Evolutionary conservation across 768 basidiomycete species (phyloP), one percentile per base, ranked within the genome.

Genomic region (Tulasnella calospora): DNA sequence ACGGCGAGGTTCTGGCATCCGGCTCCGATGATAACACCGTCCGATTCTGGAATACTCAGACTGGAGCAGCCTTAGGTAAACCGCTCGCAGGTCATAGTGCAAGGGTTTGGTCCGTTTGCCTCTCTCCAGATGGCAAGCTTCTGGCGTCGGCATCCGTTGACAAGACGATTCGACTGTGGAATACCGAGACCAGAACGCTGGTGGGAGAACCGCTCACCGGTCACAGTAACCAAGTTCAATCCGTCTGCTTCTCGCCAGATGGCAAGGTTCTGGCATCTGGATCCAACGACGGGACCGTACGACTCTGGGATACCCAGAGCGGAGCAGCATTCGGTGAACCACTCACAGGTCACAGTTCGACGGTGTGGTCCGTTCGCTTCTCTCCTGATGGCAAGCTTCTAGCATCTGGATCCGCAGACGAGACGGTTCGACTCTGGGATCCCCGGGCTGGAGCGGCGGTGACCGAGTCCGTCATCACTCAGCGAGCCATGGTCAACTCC

Each of bases 11-110:
- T 15, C 44, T 46, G 44, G 44, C 44, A 46, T 46, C 44, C 44
- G 44, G 44, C 5, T 46, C 44, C 5, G 7, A 46, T 6, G 44
- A 46, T 12, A 46, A 46, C 19, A 46, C 44, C 5, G 19, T 46
- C 13, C 44, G 44, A 46, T 12, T 46, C 19, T 46, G 44, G 44
- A 12, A 46, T 46, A 4, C 44, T 46, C 44, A 46, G 5, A 15
- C 12, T 15, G 44, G 13, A 12, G 17, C 10, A 23, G 47, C 46
- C 2, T 82, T 86, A 41, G 80, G 86, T 40, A 86, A 86, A 77
- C 82, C 85, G 41, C 83, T 87, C 78, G 83, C 84, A 80, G 86
- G 86, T 19, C 86, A 87, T 82, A 85, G 84, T 23, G 12, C 10
- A 3, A 4, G 12, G 21, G 9, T 57, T 13, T 15, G 1, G n/a